These are phyloP conservation scores for Russula emetica DNA, from an alignment of 768 basidiomycete genomes.

Conservation along the genomic window DNA sequence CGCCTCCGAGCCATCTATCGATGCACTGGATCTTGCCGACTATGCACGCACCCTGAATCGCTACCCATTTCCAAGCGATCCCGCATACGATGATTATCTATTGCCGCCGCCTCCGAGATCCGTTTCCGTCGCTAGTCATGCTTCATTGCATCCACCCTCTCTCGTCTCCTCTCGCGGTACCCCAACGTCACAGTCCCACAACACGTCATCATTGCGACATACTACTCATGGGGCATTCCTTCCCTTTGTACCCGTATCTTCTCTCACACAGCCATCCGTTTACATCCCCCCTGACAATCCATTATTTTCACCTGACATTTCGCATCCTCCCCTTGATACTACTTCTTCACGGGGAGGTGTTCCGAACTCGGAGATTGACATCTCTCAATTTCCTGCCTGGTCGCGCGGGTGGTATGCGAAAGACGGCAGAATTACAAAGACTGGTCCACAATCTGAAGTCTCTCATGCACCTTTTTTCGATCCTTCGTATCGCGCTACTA, in stretches of 20 bases:
- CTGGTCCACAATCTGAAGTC: constrained; percentile 19
- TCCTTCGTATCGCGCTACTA: constrained; percentile 28
- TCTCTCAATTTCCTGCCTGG: constrained; percentile 61
- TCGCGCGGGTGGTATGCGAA: constrained; percentile 57
- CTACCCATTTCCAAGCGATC: constrained; percentile 27
- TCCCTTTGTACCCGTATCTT: constrained; percentile 39
- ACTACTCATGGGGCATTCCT: constrained; percentile 44
- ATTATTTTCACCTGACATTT: constrained; percentile 1
- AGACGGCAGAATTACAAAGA: constrained; percentile 22
- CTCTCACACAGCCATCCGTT: background rate
- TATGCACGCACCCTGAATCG: constrained; percentile 44
- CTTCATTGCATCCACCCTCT: constrained; percentile 36
- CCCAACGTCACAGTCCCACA: constrained; percentile 35
- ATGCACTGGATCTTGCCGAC: constrained; percentile 70
- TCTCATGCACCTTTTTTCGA: constrained; percentile 36
- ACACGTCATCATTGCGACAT: constrained; percentile 24
- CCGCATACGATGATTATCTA: constrained; percentile 35
- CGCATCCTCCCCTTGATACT: constrained; percentile 12
- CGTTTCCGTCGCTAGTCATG: constrained; percentile 22
- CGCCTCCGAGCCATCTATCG: constrained; percentile 60
- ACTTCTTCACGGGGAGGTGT: constrained; percentile 25
- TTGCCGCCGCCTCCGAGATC: constrained; percentile 28
- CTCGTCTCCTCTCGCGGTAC: constrained; percentile 30
- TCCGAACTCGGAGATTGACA: constrained; percentile 48
- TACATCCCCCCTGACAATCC: background rate